Evolutionary conservation across 306 rosid species (phyloP), one percentile per base, ranked within the genome.

Genomic region (Cyclanthera cordifolia): DNA sequence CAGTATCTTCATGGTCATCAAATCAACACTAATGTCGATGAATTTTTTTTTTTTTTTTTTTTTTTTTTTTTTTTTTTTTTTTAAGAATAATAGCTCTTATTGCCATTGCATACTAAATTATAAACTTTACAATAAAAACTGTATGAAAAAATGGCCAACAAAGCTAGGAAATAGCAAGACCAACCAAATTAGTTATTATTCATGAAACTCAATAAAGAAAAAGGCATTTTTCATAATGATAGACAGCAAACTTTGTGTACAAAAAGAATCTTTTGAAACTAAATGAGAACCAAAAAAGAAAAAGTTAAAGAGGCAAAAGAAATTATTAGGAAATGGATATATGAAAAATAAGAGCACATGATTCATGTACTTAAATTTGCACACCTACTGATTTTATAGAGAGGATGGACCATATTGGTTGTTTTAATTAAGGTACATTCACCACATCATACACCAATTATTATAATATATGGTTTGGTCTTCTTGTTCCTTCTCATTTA

Each of bases 401-500:
- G 15, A 63, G 51, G 69, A 41, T 63, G 69, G 69, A 63, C 32
- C 69, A 63, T 63, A n/a, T 39, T 23, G 32, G 69, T 63, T 41
- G 52, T 63, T 63, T 61, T n/a, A 63, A 60, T 61, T n/a, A 63
- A 60, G 65, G 65, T 30, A 30, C 65, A 57, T 57, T 45, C 45
- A 28, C 65, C 65, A 16, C 65, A 28, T 12, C 63, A 25, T 10
- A 28, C 39, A 57, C 65, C 39, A 15, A 57, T 57, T 57, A 57
- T 57, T 32, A 59, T 60, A 64, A 64, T 39, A 64, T 64, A 64
- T 64, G 70, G 53, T 64, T 4, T 64, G 53, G 69, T 63, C 69
- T 63, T 63, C 51, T 63, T 63, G 69, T 63, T 63, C 52, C 69
- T 63, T 63, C 43, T 37, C 43, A 65, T 43, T 65, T 65, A 45